phyloP scores from a whole-genome alignment of 192 early-diverging fungal genomes.

The Coemansia sp. region DNA sequence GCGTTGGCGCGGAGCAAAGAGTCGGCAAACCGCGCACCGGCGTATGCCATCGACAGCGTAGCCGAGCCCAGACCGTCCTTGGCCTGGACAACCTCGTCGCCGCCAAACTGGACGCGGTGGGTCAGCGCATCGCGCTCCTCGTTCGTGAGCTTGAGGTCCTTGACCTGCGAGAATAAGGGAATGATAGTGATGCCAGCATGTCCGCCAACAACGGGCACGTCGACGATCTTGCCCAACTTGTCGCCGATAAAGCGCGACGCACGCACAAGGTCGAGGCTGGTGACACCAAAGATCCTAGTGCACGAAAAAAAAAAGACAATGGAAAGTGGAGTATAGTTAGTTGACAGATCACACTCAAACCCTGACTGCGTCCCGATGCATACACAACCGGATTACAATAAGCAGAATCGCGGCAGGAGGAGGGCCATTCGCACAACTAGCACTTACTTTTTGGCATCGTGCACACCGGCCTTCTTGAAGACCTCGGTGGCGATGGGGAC shows the following conservation, averaged over 20 bases:
- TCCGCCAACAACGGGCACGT: conserved; percentile 89
- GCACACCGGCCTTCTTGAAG: conserved; percentile 82
- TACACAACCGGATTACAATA: conserved; percentile 7
- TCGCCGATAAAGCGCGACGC: conserved; percentile 93
- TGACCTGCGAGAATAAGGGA: conserved; percentile 84
- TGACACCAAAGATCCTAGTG: conserved; percentile 85
- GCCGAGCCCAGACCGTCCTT: conserved; percentile 94
- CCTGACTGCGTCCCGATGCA: neutral
- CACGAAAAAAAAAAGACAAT: neutral
- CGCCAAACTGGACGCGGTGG: conserved; percentile 97
- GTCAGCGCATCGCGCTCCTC: conserved; percentile 89
- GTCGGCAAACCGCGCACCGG: conserved; percentile 88
- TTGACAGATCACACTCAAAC: neutral
- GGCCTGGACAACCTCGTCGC: conserved; percentile 99
- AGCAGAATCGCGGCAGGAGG: neutral
- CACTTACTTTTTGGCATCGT: conserved; percentile 66
- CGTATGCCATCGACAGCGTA: conserved; percentile 86
- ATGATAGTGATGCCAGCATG: conserved; percentile 98
- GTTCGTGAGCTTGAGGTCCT: conserved; percentile 65
- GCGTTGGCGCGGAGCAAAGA: conserved; percentile 79
- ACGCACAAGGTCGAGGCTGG: conserved; percentile 95
- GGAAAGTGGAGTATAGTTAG: neutral
- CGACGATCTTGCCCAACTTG: conserved; percentile 67
- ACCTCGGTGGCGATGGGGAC: conserved; percentile 92
- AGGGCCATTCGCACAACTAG: neutral